Evolutionary conservation across 768 basidiomycete genomes (phyloP), one percentile per base, ranked within the genome.

Genomic region (Trametes gibbosa): DNA sequence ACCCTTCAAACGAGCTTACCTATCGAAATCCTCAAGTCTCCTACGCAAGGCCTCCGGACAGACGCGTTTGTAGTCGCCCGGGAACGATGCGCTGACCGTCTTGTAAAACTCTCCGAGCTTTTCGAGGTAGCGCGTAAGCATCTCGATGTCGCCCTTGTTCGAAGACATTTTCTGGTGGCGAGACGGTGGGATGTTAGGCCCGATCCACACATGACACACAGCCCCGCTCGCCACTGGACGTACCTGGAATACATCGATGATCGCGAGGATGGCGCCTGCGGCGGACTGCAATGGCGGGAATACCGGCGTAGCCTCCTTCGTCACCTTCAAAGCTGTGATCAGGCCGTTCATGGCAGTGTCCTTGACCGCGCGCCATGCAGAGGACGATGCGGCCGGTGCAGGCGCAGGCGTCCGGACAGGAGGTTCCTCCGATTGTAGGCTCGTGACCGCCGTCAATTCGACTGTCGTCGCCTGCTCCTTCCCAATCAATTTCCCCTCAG

Each of bases 221-320:
- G 19, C 29, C 29, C 4, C 10, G 29, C 29, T 32, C 10, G 29
- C 29, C n/a, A 17, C 2, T n/a, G 5, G 7, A 23, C 50, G 21
- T 25, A 51, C 50, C 35, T 40, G 34, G 23, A 51, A 24, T 10
- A 37, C 21, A 19, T 51, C 50, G 10, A 37, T 21, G 21, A 39
- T 13, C 13, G 35, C 50, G 13, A 51, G 35, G 35, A 51, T 21
- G 12, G 35, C 50, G 8, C 50, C 50, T 9, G 19, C 35, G 12
- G 35, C 50, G 9, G 50, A 51, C 50, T 51, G 50, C 23, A 51
- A 13, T 39, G 35, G 50, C 7, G 50, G 50, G 50, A 51, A 51
- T 23, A 51, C 14, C 3, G 50, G 21, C 2, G 35, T 51, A 2
- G 50, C 50, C 12, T 51, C 50, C 50, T 39, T 51, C n/a, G 50